Conservation (phyloP, 148 eudicot genomes). For the Silene latifolia region DNA sequence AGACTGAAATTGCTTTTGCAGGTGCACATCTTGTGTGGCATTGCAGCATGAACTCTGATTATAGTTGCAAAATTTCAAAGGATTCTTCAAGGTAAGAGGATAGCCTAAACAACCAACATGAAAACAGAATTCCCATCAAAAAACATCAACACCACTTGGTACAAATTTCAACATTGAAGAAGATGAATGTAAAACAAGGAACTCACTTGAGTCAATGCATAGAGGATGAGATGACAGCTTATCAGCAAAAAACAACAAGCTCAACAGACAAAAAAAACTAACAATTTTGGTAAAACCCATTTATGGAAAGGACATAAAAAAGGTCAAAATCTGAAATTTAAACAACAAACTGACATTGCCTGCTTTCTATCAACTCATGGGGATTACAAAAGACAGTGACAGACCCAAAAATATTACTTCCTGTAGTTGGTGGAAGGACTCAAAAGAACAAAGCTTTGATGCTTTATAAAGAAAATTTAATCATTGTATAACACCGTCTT, state of each 20-base stretch:
- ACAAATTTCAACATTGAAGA: not conserved
- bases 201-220: conserved; percentile 34
- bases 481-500: too few relatives aligned
- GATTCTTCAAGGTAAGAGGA: conserved; percentile 7
- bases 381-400: not conserved
- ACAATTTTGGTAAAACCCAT: conserved; percentile 20
- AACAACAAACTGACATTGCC: not conserved
- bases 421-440: not conserved
- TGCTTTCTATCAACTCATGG: conserved; percentile 4
- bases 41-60: conserved; percentile 66
- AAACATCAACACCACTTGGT: not conserved
- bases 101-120: not conserved
- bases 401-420: not conserved
- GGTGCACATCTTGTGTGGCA: conserved; percentile 46
- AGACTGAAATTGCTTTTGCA: conserved; percentile 55
- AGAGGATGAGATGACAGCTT: conserved; percentile 26
- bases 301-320: conserved; percentile 7
- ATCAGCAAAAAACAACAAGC: conserved; percentile 22
- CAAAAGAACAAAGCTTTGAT: not conserved
- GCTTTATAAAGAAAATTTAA: not conserved
- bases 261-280: conserved; percentile 19
- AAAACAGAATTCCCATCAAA: not conserved
- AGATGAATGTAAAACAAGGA: conserved; percentile 6
- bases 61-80: conserved; percentile 59
- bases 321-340: conserved; percentile 8